Conservation (phyloP, 169 alveolate species). For the Plasmodium malariae region DNA sequence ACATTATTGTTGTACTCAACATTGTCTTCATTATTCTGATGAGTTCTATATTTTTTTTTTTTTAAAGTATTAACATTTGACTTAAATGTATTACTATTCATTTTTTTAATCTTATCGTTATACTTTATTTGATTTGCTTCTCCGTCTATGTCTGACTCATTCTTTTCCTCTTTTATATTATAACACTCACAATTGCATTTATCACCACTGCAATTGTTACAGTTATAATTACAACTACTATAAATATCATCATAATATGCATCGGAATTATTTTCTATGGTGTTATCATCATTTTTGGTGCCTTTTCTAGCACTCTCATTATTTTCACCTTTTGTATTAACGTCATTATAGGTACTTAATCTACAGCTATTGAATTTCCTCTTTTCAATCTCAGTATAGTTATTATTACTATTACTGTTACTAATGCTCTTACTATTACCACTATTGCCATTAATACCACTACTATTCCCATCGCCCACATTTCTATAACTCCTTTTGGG, state of each 20-base stretch:
- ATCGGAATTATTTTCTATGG: too few species aligned
- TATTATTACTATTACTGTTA: too few species aligned
- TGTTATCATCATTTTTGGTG: too few species aligned
- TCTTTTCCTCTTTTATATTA: background rate
- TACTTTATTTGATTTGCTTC: background rate
- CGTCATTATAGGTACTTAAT: too few species aligned
- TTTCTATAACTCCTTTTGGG: background rate
- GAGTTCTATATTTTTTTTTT: constrained; percentile 2
- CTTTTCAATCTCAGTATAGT: background rate
- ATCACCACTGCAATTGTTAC: too few species aligned
- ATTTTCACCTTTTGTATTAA: too few species aligned
- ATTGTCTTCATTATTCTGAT: constrained; percentile 19
- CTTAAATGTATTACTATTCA: background rate
- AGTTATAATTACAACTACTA: too few species aligned
- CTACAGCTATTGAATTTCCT: background rate
- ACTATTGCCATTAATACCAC: background rate
- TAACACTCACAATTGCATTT: too few species aligned
- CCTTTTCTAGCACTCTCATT: background rate
- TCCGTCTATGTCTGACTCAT: background rate
- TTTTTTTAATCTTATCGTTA: constrained; percentile 21
- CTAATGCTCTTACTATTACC: background rate
- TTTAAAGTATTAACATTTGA: background rate
- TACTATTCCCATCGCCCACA: background rate
- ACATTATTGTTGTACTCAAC: constrained; percentile 15
- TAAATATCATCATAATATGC: too few species aligned